Conservation (phyloP, 108 stramenopile genomes). For the Fragilaria radians region DNA sequence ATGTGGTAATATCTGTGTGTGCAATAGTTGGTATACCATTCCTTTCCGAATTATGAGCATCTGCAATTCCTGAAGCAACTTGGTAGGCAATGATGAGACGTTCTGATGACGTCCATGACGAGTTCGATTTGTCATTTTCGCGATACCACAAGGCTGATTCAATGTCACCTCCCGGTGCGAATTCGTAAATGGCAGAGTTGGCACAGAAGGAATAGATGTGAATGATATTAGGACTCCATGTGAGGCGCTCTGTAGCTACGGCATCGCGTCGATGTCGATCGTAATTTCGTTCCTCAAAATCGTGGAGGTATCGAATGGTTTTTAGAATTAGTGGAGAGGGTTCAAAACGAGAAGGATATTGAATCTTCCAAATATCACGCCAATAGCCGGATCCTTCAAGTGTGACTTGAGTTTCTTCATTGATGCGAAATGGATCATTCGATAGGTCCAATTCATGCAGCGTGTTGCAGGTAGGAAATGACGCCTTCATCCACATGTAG, state of each 20-base stretch:
- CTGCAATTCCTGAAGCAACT: conserved; percentile 32
- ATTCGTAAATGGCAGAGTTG: conserved; percentile 57
- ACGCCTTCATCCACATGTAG: conserved; percentile 53
- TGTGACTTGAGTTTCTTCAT: not conserved
- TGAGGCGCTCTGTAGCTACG: conserved; percentile 71
- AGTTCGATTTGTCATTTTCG: conserved; percentile 13
- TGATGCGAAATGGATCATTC: not conserved
- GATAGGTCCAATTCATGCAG: conserved; percentile 61
- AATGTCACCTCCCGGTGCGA: conserved; percentile 38
- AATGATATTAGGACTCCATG: conserved; percentile 49
- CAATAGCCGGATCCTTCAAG: conserved; percentile 51
- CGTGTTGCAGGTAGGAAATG: conserved; percentile 63
- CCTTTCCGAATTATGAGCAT: conserved; percentile 29
- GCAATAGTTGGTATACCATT: conserved; percentile 47
- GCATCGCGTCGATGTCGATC: conserved; percentile 71
- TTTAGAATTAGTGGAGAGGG: conserved; percentile 28
- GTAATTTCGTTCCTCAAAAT: conserved; percentile 36
- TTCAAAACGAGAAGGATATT: not conserved
- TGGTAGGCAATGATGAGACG: conserved; percentile 25
- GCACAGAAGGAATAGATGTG: conserved; percentile 76
- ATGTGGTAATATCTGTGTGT: conserved; percentile 28
- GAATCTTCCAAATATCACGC: conserved; percentile 59
- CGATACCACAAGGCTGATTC: conserved; percentile 22
- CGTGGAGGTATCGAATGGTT: conserved; percentile 41
- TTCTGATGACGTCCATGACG: conserved; percentile 7